Evolutionary conservation across 2,329 filamentous ascomycete genomes (phyloP).

Genomic region (Fusarium siculi): DNA sequence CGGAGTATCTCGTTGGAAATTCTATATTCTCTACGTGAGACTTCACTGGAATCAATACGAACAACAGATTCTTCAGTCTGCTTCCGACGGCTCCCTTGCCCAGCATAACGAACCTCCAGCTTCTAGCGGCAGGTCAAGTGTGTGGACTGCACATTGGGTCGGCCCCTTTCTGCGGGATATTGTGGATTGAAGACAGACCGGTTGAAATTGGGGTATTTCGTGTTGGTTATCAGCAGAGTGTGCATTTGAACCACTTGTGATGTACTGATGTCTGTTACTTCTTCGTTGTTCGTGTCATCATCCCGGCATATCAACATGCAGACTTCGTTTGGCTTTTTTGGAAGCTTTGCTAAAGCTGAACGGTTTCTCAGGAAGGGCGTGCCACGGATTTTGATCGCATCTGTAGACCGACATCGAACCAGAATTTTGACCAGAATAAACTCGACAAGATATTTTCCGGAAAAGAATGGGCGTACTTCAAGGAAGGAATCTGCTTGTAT

Average conservation of each 20-base stretch:
- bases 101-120: conserved; percentile 43
- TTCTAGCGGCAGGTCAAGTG: conserved; percentile 65
- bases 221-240: conserved; percentile 66
- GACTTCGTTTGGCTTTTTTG: conserved; percentile 55
- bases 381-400: conserved; percentile 51
- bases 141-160: conserved; percentile 44
- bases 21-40: conserved; percentile 44
- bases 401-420: conserved; percentile 41
- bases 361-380: conserved; percentile 51
- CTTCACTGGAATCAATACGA: conserved; percentile 47
- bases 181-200: conserved; percentile 39
- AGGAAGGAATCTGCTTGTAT: conserved; percentile 45
- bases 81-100: conserved; percentile 35
- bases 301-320: conserved; percentile 52
- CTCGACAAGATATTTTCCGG: conserved; percentile 43
- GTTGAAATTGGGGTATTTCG: conserved; percentile 54
- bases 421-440: conserved; percentile 58
- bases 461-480: conserved; percentile 38
- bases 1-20: conserved; percentile 48
- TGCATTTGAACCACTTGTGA: conserved; percentile 53
- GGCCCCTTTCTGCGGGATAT: conserved; percentile 4
- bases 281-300: conserved; percentile 38
- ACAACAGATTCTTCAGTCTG: conserved; percentile 52
- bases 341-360: conserved; percentile 51
- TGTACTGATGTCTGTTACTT: conserved; percentile 55